Percentiles rank a stretch among this genome's conserved stretches.
Conservation (phyloP, 1,139 yeast species). For the Blastobotrys serpentis region DNA sequence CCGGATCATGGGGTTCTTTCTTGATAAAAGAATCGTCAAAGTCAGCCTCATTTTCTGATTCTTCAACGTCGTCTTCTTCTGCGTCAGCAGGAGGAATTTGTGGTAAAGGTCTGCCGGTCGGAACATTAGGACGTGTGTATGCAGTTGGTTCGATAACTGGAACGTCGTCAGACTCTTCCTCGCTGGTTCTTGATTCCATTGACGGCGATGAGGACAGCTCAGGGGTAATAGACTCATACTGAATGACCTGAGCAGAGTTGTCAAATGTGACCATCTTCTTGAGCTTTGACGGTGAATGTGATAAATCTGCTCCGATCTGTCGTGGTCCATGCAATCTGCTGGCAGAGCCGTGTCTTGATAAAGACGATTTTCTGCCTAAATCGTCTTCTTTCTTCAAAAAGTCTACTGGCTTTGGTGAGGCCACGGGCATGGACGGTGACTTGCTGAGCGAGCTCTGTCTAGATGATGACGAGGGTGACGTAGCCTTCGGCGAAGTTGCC, state of each 20-base stretch:
- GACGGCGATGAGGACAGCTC: slow-evolving; percentile 37
- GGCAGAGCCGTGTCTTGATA: slow-evolving; percentile 31
- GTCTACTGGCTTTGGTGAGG: slow-evolving; percentile 2
- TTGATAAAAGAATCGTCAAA: slow-evolving; percentile 6
- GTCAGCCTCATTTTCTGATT: slow-evolving; percentile 3
- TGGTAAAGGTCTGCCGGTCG: slow-evolving; percentile 29
- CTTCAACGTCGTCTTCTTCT: not conserved
- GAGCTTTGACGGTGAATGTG: slow-evolving; percentile 23
- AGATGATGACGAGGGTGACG: slow-evolving; percentile 8
- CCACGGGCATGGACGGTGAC: not conserved
- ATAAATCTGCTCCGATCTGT: slow-evolving; percentile 20
- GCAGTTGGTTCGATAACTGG: slow-evolving; percentile 30
- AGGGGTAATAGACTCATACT: slow-evolving; percentile 44
- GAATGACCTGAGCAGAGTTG: slow-evolving; percentile 41
- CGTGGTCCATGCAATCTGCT: slow-evolving; percentile 37
- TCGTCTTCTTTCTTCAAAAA: not conserved
- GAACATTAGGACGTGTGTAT: slow-evolving; percentile 16
- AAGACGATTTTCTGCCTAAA: slow-evolving; percentile 23
- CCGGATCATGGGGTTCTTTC: slow-evolving; percentile 3
- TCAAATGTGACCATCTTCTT: slow-evolving; percentile 40
- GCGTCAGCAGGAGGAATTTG: slow-evolving; percentile 18
- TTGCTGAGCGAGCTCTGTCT: not conserved
- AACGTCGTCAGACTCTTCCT: slow-evolving; percentile 20
- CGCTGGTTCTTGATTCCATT: slow-evolving; percentile 19
- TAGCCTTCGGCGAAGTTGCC: too few relatives aligned